Base-by-base conservation (phyloP, 352 stramenopile genomes). In the Pythium aphanidermatum region DNA sequence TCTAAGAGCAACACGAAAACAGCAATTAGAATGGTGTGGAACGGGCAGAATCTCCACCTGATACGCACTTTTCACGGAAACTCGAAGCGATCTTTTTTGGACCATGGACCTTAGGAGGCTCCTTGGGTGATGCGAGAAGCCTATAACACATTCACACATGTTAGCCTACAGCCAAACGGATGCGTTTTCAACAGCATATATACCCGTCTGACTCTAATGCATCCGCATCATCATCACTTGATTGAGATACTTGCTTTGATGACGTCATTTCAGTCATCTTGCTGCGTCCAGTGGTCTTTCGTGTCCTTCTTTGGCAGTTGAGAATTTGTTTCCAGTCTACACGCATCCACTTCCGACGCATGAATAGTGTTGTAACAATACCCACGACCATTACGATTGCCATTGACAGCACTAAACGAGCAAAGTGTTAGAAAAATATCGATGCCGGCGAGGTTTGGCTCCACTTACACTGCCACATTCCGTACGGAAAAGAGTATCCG, bases 401-500 rank as follows among this genome's bases (percentile, higher is more conserved):
- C 26, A 87, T 60, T 0, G 64, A 87, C 17, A 61, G 53, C 6
- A 83, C 75, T 86, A 23, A n/a, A n/a, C n/a, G n/a, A n/a, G n/a
- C n/a, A n/a, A n/a, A n/a, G n/a, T n/a, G n/a, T n/a, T n/a, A n/a
- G n/a, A n/a, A n/a, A n/a, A n/a, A n/a, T n/a, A n/a, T n/a, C n/a
- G n/a, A n/a, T n/a, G n/a, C n/a, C n/a, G n/a, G n/a, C n/a, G n/a
- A n/a, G n/a, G n/a, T 4, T 2, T 46, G n/a, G 9, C 26, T 2
- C 1, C 17, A 58, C 59, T 5, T 55, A 87, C 74, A 57, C 68
- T 71, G 62, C 74, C 74, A 87, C 9, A 55, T 68, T 14, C 65
- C 63, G 31, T 68, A 76, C 4, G 70, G 65, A 32, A 84, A 80
- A 7, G 54, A 33, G 19, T 82, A 63, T 21, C 73, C 17, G 2